Evolutionary conservation across 306 rosid genomes (phyloP).

Genomic region (Potentilla sterilis): DNA sequence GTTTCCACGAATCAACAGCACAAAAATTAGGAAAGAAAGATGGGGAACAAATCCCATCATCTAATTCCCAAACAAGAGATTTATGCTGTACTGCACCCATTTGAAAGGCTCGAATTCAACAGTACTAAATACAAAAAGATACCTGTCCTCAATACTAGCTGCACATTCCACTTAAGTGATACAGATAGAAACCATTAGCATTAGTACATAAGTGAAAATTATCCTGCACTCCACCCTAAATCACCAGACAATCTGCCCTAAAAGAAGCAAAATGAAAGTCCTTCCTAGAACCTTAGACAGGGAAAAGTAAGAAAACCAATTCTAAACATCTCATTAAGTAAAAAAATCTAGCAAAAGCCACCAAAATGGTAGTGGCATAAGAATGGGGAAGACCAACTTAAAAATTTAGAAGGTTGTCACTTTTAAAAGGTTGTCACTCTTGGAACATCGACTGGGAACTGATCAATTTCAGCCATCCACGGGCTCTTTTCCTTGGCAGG

Average conservation of each 20-base stretch:
- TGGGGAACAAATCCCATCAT: neutral
- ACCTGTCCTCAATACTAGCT: neutral
- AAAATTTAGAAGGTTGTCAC: slow-evolving; percentile 47
- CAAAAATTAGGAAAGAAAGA: neutral
- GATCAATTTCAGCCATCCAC: slow-evolving; percentile 73
- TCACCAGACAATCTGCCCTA: slow-evolving; percentile 23
- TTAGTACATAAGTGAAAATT: neutral
- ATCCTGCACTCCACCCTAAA: slow-evolving; percentile 19
- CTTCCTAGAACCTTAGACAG: slow-evolving; percentile 12
- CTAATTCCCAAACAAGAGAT: neutral
- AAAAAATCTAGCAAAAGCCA: slow-evolving; percentile 27
- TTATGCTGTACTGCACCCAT: neutral
- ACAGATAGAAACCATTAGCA: neutral
- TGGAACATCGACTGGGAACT: slow-evolving; percentile 78
- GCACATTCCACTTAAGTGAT: neutral
- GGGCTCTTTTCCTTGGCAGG: slow-evolving; percentile 76
- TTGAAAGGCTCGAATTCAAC: slow-evolving; percentile 6
- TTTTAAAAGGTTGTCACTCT: slow-evolving; percentile 54
- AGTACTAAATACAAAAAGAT: neutral
- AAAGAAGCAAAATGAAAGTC: slow-evolving; percentile 21
- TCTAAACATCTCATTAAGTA: slow-evolving; percentile 13
- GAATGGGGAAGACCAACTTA: slow-evolving; percentile 2
- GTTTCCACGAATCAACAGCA: neutral
- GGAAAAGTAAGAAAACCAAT: slow-evolving; percentile 24
- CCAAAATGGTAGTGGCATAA: slow-evolving; percentile 25